phyloP scores from a whole-genome alignment of 2,329 filamentous ascomycete species.

The Trichoderma atrobrunneum region DNA sequence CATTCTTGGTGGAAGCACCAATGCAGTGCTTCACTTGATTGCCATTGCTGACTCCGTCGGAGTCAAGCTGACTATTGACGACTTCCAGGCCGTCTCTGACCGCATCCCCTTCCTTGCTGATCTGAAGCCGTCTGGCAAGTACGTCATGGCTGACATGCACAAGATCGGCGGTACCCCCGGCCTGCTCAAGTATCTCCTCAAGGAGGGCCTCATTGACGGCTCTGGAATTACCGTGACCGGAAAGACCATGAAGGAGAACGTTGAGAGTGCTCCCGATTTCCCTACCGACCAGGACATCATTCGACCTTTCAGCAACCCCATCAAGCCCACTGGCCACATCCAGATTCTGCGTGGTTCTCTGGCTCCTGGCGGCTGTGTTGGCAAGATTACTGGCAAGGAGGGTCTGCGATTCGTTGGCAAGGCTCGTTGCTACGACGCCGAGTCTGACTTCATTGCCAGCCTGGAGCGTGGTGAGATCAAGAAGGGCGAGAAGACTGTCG shows the following conservation, averaged over 20 bases:
- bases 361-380: constrained; percentile 81
- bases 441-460: constrained; percentile 74
- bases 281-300: constrained; percentile 79
- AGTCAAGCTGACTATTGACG: constrained; percentile 78
- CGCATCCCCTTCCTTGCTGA: constrained; percentile 77
- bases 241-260: constrained; percentile 84
- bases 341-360: constrained; percentile 85
- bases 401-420: constrained; percentile 78
- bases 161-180: constrained; percentile 84
- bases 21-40: constrained; percentile 80
- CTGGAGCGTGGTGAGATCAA: constrained; percentile 76
- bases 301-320: constrained; percentile 73
- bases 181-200: constrained; percentile 82
- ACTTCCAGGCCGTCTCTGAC: constrained; percentile 81
- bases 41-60: constrained; percentile 80
- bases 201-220: constrained; percentile 78
- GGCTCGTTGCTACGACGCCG: constrained; percentile 80
- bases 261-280: constrained; percentile 70
- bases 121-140: constrained; percentile 81
- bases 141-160: constrained; percentile 80
- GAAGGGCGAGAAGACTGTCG: constrained; percentile 81
- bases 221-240: constrained; percentile 81
- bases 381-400: constrained; percentile 94
- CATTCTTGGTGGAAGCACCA: constrained; percentile 80
- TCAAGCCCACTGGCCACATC: constrained; percentile 83